These are phyloP conservation scores for Sclerotiophoma versabilis DNA, from an alignment of 2,329 filamentous ascomycete genomes.

Conservation along the genomic window DNA sequence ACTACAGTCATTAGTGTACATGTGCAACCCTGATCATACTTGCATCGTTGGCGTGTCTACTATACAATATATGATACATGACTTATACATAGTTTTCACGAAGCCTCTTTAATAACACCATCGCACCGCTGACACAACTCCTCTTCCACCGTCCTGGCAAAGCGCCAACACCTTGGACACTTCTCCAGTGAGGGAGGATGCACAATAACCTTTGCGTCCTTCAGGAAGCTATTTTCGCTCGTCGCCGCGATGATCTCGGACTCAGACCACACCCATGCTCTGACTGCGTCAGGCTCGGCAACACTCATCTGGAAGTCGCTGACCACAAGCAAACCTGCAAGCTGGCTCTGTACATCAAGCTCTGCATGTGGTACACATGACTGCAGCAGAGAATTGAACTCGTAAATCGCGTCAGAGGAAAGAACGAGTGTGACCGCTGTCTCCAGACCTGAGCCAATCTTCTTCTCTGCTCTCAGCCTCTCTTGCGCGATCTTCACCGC, in stretches of 20 bases:
- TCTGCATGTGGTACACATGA: constrained; percentile 9
- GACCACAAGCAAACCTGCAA: constrained; percentile 54
- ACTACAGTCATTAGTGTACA: background rate
- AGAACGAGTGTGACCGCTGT: constrained; percentile 65
- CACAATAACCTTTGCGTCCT: constrained; percentile 38
- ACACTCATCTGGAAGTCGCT: constrained; percentile 42
- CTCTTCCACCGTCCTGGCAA: constrained; percentile 71
- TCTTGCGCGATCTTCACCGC: constrained; percentile 81
- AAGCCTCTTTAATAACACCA: constrained; percentile 60
- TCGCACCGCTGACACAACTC: constrained; percentile 77
- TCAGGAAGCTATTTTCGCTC: constrained; percentile 18
- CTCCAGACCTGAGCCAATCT: constrained; percentile 81
- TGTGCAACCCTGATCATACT: background rate
- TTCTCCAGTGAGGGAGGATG: constrained; percentile 66
- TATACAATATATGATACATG: background rate
- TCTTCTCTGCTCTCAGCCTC: constrained; percentile 71
- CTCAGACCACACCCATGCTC: constrained; percentile 20
- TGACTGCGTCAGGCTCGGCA: background rate
- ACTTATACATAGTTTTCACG: background rate
- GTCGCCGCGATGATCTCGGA: constrained; percentile 44
- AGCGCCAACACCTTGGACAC: constrained; percentile 90
- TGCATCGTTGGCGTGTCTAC: background rate
- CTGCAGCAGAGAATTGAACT: background rate
- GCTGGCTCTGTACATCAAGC: constrained; percentile 29
- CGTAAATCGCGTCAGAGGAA: background rate